Evolutionary conservation across 192 early-diverging fungal genomes (phyloP).

Genomic region (Backusella sp.): DNA sequence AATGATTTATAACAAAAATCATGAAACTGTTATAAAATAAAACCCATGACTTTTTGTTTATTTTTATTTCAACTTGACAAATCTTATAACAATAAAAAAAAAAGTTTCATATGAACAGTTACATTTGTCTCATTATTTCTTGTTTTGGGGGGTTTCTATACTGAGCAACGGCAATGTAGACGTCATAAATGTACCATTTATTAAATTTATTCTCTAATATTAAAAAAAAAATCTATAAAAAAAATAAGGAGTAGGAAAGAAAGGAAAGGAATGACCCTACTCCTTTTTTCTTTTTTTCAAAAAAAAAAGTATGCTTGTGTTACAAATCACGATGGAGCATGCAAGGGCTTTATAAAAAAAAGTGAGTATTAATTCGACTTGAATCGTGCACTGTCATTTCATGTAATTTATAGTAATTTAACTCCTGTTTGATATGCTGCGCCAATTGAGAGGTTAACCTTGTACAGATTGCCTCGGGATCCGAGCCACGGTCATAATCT

Average conservation of each 20-base stretch:
- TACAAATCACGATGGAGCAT: not conserved
- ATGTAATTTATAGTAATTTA: conserved; percentile 89
- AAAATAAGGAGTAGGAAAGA: not conserved
- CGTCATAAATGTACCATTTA: not conserved
- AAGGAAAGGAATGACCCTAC: not conserved
- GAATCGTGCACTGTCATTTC: conserved; percentile 92
- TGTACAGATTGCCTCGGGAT: conserved; percentile 72
- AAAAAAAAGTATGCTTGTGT: not conserved
- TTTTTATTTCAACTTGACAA: not conserved
- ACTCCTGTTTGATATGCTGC: conserved; percentile 84
- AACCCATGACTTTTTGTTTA: not conserved
- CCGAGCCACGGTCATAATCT: conserved; percentile 91
- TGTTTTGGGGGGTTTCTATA: not conserved
- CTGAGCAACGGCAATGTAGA: not conserved
- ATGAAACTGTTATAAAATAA: not conserved
- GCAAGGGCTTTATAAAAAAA: conserved; percentile 34
- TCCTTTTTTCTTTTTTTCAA: not conserved
- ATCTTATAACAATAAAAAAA: not conserved
- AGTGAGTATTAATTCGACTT: conserved; percentile 66
- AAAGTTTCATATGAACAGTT: not conserved
- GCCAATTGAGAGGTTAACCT: conserved; percentile 82
- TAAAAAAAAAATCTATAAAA: not conserved
- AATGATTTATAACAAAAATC: not conserved
- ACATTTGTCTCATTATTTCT: not conserved
- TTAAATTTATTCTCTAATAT: not conserved